phyloP scores from a whole-genome alignment of 139 green algal species.

The Pleodorina starrii region DNA sequence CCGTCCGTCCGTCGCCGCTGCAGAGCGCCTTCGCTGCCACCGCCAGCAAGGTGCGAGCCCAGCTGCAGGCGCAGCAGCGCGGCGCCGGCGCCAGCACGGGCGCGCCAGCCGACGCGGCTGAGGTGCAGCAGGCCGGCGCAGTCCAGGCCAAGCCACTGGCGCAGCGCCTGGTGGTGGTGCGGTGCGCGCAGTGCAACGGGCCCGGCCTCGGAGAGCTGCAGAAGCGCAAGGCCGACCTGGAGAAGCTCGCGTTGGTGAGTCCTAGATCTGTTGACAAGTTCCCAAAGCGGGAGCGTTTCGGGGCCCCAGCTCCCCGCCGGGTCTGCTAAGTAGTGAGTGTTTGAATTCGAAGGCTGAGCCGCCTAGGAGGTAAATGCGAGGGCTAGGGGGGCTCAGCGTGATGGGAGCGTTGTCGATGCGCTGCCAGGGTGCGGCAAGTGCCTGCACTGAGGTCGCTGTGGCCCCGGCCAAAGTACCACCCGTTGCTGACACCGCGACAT shows the following conservation, averaged over 20 bases:
- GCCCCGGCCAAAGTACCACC: no score
- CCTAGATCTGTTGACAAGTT: not conserved
- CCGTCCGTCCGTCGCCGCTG: not conserved
- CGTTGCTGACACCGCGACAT: no score
- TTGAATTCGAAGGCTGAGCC: no score
- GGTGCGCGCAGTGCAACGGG: not conserved
- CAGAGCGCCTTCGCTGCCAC: conserved; percentile 4
- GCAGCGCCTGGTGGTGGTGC: not conserved
- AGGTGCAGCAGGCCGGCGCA: no score
- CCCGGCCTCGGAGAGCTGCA: not conserved
- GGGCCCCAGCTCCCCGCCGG: no score
- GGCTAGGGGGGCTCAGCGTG: no score
- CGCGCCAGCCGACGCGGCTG: not conserved
- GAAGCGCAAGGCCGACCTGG: conserved; percentile 26
- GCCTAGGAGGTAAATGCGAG: no score
- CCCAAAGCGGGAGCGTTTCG: no score
- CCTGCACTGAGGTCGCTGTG: no score
- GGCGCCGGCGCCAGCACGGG: not conserved
- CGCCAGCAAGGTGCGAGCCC: not conserved
- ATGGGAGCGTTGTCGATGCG: no score
- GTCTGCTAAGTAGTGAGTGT: no score
- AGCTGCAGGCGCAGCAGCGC: conserved; percentile 19
- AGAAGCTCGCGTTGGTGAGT: conserved; percentile 38
- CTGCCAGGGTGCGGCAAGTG: no score
- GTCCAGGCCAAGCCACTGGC: conserved; percentile 25